Conservation (phyloP, 2,329 filamentous ascomycete genomes). For the Cercospora beticola region DNA sequence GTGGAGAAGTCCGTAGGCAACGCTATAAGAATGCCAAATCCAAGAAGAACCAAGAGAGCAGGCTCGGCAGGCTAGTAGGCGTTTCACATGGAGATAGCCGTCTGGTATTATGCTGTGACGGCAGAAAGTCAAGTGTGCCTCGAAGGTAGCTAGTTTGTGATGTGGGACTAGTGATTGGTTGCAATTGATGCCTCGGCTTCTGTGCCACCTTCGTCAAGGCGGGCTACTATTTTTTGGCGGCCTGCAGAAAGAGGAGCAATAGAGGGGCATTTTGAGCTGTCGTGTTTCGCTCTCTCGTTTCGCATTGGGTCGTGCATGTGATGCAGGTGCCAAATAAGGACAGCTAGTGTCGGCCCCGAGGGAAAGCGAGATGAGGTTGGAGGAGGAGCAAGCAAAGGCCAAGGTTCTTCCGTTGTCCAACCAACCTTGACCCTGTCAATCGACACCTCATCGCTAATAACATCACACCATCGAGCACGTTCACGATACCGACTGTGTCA, state of each 20-base stretch:
- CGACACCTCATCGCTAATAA: not conserved
- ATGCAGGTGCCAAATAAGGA: not conserved
- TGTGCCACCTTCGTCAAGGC: not conserved
- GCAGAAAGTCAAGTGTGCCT: not conserved
- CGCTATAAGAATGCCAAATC: not conserved
- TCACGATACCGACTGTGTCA: not conserved
- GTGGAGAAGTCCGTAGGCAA: constrained; percentile 14
- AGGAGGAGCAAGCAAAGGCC: not conserved
- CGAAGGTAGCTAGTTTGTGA: not conserved
- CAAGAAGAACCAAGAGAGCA: constrained; percentile 1
- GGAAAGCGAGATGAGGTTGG: not conserved
- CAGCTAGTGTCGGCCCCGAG: constrained; percentile 1
- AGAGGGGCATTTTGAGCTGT: constrained; percentile 5
- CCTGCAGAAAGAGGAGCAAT: constrained; percentile 7
- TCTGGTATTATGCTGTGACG: not conserved
- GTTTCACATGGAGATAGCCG: constrained; percentile 9
- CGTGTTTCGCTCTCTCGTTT: constrained; percentile 13
- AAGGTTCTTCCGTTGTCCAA: not conserved
- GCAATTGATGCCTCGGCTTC: constrained; percentile 4
- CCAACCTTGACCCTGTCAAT: not conserved
- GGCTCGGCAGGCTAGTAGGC: too few species aligned
- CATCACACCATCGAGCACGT: not conserved
- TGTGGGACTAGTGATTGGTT: not conserved
- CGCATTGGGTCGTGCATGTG: not conserved
- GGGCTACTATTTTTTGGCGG: not conserved